Conservation (phyloP, 495 filamentous ascomycete genomes). For the Xylaria telfairii region DNA sequence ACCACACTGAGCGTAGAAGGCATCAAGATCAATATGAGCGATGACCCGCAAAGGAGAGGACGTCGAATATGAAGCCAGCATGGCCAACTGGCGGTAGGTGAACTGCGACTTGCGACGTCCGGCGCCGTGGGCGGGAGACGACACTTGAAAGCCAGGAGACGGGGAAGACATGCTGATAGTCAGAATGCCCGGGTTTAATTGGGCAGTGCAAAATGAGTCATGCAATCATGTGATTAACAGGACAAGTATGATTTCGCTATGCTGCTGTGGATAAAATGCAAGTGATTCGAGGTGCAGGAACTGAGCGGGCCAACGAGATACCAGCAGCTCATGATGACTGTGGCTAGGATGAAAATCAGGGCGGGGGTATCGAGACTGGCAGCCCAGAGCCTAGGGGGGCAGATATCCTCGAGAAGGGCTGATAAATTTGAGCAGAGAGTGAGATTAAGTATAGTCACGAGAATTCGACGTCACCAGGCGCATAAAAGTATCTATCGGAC, state of each 20-base stretch:
- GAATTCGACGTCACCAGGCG: neutral
- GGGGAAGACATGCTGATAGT: conserved; percentile 38
- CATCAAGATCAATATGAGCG: conserved; percentile 94
- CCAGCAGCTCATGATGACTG: conserved; percentile 1
- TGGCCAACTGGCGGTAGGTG: conserved; percentile 81
- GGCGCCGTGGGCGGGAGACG: conserved; percentile 45
- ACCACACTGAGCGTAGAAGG: conserved; percentile 98
- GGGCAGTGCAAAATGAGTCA: conserved; percentile 9
- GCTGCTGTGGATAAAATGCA: neutral
- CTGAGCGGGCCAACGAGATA: neutral
- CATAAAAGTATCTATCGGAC: neutral
- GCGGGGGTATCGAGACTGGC: neutral
- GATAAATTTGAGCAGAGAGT: neutral
- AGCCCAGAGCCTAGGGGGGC: neutral
- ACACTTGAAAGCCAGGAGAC: conserved; percentile 40
- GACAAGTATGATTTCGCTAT: neutral
- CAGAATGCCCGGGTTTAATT: conserved; percentile 1
- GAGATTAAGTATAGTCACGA: neutral
- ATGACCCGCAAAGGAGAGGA: conserved; percentile 83
- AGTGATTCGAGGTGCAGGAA: conserved; percentile 1
- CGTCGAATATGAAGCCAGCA: conserved; percentile 72
- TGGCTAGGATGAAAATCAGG: neutral
- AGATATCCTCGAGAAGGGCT: neutral
- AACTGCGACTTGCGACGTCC: conserved; percentile 69
- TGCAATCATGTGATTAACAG: conserved; percentile 14